Base-by-base conservation (phyloP, 345 rosid genomes). In the Populus pruinosa region DNA sequence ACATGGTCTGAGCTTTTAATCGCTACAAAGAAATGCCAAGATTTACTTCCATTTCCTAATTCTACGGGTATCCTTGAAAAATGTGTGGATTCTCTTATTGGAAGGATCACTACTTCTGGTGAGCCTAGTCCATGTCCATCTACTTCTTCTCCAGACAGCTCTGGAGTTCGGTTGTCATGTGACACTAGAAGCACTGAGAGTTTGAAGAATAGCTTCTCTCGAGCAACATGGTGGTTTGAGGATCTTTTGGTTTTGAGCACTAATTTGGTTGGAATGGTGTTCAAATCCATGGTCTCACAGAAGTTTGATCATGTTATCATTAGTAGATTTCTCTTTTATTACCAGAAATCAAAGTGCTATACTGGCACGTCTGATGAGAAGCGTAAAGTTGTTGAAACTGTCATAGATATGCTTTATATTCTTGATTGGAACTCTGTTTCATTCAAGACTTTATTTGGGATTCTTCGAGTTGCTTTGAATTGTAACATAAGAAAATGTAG, bases 111-210 rank as follows among this genome's bases (percentile, higher is more conserved):
- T 67, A 71, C 86, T 67, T 78, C 87, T 17, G 21, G 86, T 71
- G 99, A 96, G 83, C 78, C 84, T 8, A 92, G 97, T 83, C 93
- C 96, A 33, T 92, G 88, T 77, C 87, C 88, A 29, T 91, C 99
- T 18, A 89, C 87, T 80, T 90, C 91, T 76, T 93, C 97, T 17
- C 86, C 96, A 0, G 96, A 92, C 67, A 92, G 97, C 80, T 89
- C 96, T 2, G 88, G 88, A 69, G 83, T 87, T 73, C 88, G 95
- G 68, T 85, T 96, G 77, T 93, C 99, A 33, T 87, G 86, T 53
- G 97, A 96, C 70, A 87, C 90, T 69, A 88, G 86, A 79, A 93
- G 99, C 87, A 92, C 96, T 1, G 96, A 90, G 91, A 92, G 98
- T 87, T 84, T 92, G 71, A 92, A 87, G 84, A 89, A 81, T 76